Conservation (phyloP, 305 asterid species). For the Fraxinus greggii region DNA sequence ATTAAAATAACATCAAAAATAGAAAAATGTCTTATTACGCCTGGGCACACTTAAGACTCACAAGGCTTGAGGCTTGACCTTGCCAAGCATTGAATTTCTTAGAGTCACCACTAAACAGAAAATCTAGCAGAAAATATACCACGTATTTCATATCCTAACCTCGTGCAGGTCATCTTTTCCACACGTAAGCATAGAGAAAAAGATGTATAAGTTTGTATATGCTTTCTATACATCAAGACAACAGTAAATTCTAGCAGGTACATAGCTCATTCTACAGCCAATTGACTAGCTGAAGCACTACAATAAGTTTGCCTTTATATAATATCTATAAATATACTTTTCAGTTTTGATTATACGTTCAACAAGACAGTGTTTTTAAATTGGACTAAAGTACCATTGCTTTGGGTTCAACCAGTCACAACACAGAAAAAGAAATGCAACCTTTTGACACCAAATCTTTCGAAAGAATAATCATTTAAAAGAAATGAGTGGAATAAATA, state of each 20-base stretch:
- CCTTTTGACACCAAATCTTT: not conserved
- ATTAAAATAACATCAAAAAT: not conserved
- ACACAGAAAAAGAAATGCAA: not conserved
- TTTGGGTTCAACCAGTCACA: not conserved
- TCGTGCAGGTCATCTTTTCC: not conserved
- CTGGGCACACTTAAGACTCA: not conserved
- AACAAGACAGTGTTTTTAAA: slow-evolving; percentile 3
- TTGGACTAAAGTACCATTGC: slow-evolving; percentile 5
- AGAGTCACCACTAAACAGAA: not conserved
- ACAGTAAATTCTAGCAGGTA: not conserved
- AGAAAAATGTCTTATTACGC: not conserved
- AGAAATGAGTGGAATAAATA: not conserved
- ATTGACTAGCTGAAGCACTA: not conserved
- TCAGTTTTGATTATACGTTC: slow-evolving; percentile 11
- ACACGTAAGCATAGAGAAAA: not conserved
- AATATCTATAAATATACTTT: slow-evolving; percentile 5
- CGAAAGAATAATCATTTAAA: not conserved
- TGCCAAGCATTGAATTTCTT: not conserved
- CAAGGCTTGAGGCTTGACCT: not conserved
- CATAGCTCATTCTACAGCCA: not conserved
- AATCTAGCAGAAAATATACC: not conserved
- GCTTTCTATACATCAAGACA: not conserved
- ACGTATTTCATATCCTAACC: not conserved
- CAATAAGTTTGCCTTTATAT: not conserved
- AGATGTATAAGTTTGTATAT: not conserved